A percentile compares a stretch with the other conserved stretches of the same genome.
phyloP scores from a whole-genome alignment of 805 yeast species.

The Yamadazyma sp. region DNA sequence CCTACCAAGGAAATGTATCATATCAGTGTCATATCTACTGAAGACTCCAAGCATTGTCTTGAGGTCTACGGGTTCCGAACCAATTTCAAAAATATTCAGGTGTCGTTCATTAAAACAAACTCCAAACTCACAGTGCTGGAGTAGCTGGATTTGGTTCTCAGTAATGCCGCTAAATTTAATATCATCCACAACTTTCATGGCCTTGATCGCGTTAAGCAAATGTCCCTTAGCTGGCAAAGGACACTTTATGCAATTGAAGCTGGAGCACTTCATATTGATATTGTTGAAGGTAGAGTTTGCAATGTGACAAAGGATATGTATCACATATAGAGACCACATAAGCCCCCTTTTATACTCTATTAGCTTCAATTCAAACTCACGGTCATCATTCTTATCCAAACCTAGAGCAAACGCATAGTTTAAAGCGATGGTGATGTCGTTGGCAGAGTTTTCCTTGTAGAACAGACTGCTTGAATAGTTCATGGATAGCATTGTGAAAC shows the following conservation, averaged over 20 bases:
- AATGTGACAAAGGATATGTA: background rate
- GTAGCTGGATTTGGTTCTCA: slow-evolving; percentile 1
- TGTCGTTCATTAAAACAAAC: slow-evolving; percentile 3
- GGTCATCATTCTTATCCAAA: slow-evolving; percentile 2
- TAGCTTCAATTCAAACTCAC: background rate
- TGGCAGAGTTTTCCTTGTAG: slow-evolving; percentile 15
- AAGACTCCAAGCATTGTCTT: background rate
- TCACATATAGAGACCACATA: slow-evolving; percentile 6
- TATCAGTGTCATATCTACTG: slow-evolving; percentile 19
- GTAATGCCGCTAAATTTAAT: background rate
- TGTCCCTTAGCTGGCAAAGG: background rate
- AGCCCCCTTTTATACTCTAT: slow-evolving; percentile 5
- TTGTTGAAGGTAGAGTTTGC: background rate
- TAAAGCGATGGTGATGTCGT: slow-evolving; percentile 9
- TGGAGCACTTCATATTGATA: background rate
- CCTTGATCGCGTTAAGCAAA: background rate
- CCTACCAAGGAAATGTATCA: slow-evolving; percentile 27
- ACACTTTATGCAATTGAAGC: slow-evolving; percentile 2
- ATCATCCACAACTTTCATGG: slow-evolving; percentile 3
- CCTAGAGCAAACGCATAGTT: slow-evolving; percentile 8
- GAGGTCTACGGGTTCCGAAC: background rate
- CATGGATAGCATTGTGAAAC: slow-evolving; percentile 23
- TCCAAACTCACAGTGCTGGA: background rate
- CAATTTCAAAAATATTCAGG: slow-evolving; percentile 4
- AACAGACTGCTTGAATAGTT: slow-evolving; percentile 20